Base-by-base conservation (phyloP, 768 basidiomycete species). In the Russula earlei region DNA sequence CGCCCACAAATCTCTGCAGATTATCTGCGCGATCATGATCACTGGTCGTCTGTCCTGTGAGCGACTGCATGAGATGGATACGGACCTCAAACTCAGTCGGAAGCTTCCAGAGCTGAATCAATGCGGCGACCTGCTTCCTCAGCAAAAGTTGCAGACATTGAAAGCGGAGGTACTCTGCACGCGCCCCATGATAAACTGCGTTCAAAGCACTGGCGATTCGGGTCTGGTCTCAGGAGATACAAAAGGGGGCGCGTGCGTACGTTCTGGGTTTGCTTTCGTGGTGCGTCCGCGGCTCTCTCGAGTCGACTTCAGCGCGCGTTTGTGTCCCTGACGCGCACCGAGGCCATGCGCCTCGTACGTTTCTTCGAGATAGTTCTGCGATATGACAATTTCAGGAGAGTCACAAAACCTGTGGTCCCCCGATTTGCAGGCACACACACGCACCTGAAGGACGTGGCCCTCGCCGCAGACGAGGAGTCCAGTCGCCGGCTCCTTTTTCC, bases 381-480 rank as follows among this genome's bases (percentile, higher is more conserved):
- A 27, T 19, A 15, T 44, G 4, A 36, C 5, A 36, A 6, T 15
- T 44, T 34, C 6, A 12, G 31, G 31, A 22, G 31, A 2, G 20
- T 48, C 20, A 33, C 11, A 20, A 7, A 7, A 31, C 5, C 3
- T 31, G 29, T 7, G 29, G 7, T 10, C 29, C 1, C 29, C 29
- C 29, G 10, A 10, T 10, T 31, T 31, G 29, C 29, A 9, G 29
- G 10, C 29, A 31, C 29, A 31, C 29, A 31, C 29, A 45, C 62
- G 24, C 67, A 91, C 91, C 78, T 91, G 87, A 29, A 92, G 77
- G 57, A 95, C 80, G 68, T 96, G 93, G 10, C 93, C 93, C 66
- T 96, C 93, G 61, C 83, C 87, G 69, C 93, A 96, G 2, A 85
- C 83, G 41, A 93, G 78, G 41, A 86, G 74, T 1, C 93, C 93